Percentiles rank a stretch among this genome's conserved stretches.
Evolutionary conservation across 108 stramenopile species (phyloP).

Genomic region (Thalassiosira profunda): DNA sequence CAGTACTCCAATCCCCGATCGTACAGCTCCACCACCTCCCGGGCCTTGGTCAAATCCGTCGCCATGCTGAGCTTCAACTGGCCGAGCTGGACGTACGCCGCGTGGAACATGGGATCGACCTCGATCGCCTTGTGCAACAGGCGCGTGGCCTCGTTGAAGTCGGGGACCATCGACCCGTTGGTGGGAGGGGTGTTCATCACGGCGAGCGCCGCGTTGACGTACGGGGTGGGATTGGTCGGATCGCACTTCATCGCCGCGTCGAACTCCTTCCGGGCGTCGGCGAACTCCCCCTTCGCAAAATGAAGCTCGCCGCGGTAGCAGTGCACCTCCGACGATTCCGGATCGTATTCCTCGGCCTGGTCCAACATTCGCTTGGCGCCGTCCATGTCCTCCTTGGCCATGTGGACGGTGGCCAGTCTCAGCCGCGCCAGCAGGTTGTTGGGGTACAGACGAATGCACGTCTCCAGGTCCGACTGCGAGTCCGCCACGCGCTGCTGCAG

Average conservation of each 20-base stretch:
- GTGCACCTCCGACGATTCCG: constrained; percentile 86
- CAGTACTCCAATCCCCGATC: constrained; percentile 81
- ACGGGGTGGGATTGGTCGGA: constrained; percentile 86
- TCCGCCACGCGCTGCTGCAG: constrained; percentile 65
- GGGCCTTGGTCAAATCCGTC: constrained; percentile 68
- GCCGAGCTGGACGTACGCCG: constrained; percentile 92
- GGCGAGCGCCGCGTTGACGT: constrained; percentile 90
- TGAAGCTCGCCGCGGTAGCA: constrained; percentile 90
- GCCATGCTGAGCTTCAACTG: constrained; percentile 92
- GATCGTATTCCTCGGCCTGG: constrained; percentile 65
- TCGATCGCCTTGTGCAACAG: constrained; percentile 85
- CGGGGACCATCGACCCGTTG: constrained; percentile 66
- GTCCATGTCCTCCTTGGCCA: constrained; percentile 70
- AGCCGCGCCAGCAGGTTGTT: constrained; percentile 84
- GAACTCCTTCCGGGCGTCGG: constrained; percentile 71
- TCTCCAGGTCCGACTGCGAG: constrained; percentile 76
- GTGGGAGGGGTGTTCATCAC: constrained; percentile 80
- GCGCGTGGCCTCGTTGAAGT: constrained; percentile 64
- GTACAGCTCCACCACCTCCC: constrained; percentile 84
- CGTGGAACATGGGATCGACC: constrained; percentile 89
- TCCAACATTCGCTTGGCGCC: constrained; percentile 81
- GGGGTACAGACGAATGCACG: constrained; percentile 78
- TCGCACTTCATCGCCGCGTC: constrained; percentile 87
- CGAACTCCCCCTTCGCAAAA: constrained; percentile 81
- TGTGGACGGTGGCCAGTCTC: constrained; percentile 85